Percentiles rank a stretch among this genome's conserved stretches.
phyloP scores from a whole-genome alignment of 1,139 yeast species.

The Zygosaccharomyces pseudobailii region DNA sequence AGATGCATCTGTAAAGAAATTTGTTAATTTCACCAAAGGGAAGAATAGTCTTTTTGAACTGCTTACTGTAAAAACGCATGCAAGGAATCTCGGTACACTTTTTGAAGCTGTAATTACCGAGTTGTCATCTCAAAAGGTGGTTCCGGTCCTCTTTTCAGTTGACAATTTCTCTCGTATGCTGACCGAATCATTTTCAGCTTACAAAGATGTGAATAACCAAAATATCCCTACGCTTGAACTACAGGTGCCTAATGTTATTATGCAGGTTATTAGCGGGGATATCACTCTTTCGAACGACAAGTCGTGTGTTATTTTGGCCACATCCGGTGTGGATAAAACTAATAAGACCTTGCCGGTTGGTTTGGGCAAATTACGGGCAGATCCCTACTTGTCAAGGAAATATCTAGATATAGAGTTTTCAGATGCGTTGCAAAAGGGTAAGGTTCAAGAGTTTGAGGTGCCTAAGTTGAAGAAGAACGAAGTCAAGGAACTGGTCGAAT shows the following conservation, averaged over 20 bases:
- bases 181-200: slow-evolving; percentile 52
- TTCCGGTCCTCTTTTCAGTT: slow-evolving; percentile 65
- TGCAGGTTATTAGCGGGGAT: slow-evolving; percentile 55
- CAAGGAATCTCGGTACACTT: slow-evolving; percentile 38
- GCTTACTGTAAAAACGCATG: slow-evolving; percentile 35
- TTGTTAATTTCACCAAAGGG: slow-evolving; percentile 38
- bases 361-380: slow-evolving; percentile 49
- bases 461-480: slow-evolving; percentile 52
- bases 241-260: slow-evolving; percentile 59
- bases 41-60: slow-evolving; percentile 44
- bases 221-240: slow-evolving; percentile 59
- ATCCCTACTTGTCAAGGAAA: slow-evolving; percentile 50
- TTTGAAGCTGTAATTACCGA: slow-evolving; percentile 56
- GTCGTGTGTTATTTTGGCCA: slow-evolving; percentile 68
- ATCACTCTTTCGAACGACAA: slow-evolving; percentile 39
- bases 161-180: slow-evolving; percentile 72
- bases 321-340: slow-evolving; percentile 45
- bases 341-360: slow-evolving; percentile 59
- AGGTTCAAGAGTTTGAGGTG: slow-evolving; percentile 47
- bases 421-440: slow-evolving; percentile 42
- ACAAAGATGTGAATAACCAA: slow-evolving; percentile 54
- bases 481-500: slow-evolving; percentile 48
- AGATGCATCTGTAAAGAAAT: slow-evolving; percentile 23
- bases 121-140: slow-evolving; percentile 37
- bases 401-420: slow-evolving; percentile 56